Evolutionary conservation across 371 early-diverging fungal genomes (phyloP), one percentile per base, ranked within the genome.

Genomic region (Mucor plumbeus): DNA sequence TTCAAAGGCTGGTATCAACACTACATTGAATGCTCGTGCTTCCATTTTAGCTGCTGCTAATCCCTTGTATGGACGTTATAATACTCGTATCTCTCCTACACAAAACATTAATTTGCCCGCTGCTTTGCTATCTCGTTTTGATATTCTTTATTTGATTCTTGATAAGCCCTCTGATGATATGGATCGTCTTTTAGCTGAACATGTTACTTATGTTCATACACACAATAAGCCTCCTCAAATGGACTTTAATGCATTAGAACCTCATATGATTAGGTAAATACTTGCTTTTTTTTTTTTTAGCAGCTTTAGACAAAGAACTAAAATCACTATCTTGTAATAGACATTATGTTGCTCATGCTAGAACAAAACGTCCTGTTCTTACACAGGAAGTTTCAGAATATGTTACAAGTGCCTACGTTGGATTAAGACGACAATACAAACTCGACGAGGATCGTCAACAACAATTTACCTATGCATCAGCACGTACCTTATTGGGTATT

Each of bases 101-200:
- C 90, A 95, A 74, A 99, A 99, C 80, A 97, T 99, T 75, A 96
- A 96, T 64, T 85, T 99, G 55, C 99, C 99, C 8, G 94, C 93
- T 47, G 93, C 99, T 17, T 87, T 99, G 50, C 78, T 99, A 54
- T 94, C 95, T 31, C 92, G 99, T 80, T 99, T 99, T 78, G 99
- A 99, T 87, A 89, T 99, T 67, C 72, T 96, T 47, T 97, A 95
- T 77, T 88, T 99, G 73, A 90, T 99, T 10, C 87, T 92, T 35
- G 97, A 96, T 76, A 87, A 85, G 11, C 90, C 95, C 19, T 86
- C 88, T 56, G 81, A 87, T 58, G 91, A 92, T 57, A 79, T 87
- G 74, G 93, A 94, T 76, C 73, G 87, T 56, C 80, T 88, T 61
- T 81, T 97, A 38, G 98, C 97, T 14, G 85, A 92, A 67, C 97